These are phyloP conservation scores for Venturia pyrina DNA, from an alignment of 2,329 filamentous ascomycete genomes.

Conservation along the genomic window DNA sequence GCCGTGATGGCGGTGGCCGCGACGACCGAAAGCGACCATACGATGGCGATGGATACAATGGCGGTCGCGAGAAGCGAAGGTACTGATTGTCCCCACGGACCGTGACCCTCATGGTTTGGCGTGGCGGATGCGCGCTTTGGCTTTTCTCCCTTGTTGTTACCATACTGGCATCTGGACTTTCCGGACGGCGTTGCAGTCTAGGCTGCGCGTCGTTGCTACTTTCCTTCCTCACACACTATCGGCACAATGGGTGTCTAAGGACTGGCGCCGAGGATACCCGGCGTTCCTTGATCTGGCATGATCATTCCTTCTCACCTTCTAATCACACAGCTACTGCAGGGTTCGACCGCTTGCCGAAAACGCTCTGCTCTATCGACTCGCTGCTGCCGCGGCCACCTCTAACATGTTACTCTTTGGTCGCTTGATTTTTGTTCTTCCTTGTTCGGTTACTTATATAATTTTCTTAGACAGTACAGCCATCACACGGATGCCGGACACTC, in stretches of 20 bases:
- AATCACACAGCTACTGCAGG: background rate
- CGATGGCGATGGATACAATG: constrained; percentile 73
- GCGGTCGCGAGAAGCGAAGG: constrained; percentile 52
- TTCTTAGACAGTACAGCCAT: too few species aligned
- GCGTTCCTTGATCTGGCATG: background rate
- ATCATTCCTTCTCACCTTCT: background rate
- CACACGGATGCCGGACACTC: too few species aligned
- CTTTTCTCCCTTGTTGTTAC: background rate
- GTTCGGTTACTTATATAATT: too few species aligned
- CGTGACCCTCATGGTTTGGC: too few species aligned
- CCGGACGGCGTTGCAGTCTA: background rate
- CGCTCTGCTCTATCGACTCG: too few species aligned
- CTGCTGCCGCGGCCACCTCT: too few species aligned
- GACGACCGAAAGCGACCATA: constrained; percentile 50
- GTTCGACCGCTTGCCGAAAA: background rate
- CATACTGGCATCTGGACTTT: background rate
- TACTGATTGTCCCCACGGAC: constrained; percentile 33
- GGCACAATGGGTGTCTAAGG: background rate
- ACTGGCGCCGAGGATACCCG: background rate
- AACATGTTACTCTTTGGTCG: too few species aligned
- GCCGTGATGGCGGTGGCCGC: constrained; percentile 38
- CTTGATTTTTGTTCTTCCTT: too few species aligned
- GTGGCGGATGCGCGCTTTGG: background rate
- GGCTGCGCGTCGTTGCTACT: constrained; percentile 2
- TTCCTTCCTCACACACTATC: background rate